Evolutionary conservation across 805 yeast species (phyloP).

Genomic region (Metschnikowia drakensbergensis): DNA sequence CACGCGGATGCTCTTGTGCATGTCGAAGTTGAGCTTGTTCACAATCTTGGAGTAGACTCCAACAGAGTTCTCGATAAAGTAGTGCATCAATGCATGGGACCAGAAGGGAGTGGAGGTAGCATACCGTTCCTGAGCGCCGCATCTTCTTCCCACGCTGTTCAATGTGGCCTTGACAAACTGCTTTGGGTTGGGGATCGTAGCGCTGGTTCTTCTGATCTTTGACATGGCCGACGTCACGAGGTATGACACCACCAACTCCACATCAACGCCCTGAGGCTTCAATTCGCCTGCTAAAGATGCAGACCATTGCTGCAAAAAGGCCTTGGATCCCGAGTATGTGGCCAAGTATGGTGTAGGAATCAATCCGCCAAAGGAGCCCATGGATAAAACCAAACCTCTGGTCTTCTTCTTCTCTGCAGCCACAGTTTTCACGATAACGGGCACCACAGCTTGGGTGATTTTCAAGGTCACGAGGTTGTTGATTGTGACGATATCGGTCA

Average conservation of each 20-base stretch:
- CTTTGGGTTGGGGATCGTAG: slow-evolving; percentile 76
- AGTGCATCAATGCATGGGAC: slow-evolving; percentile 91
- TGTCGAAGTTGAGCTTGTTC: slow-evolving; percentile 59
- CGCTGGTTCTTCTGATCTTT: slow-evolving; percentile 74
- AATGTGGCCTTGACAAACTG: slow-evolving; percentile 73
- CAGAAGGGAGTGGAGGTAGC: slow-evolving; percentile 90
- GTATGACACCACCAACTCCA: slow-evolving; percentile 79
- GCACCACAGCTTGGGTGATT: slow-evolving; percentile 76
- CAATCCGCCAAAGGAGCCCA: slow-evolving; percentile 97
- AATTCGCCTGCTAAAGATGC: slow-evolving; percentile 85
- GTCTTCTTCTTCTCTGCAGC: slow-evolving; percentile 33
- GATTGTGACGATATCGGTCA: slow-evolving; percentile 76
- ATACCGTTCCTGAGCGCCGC: slow-evolving; percentile 89
- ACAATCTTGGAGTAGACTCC: slow-evolving; percentile 78
- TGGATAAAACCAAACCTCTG: slow-evolving; percentile 80
- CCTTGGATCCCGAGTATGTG: slow-evolving; percentile 93
- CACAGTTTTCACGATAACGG: slow-evolving; percentile 58
- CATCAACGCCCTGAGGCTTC: slow-evolving; percentile 66
- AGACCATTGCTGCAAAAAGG: slow-evolving; percentile 93
- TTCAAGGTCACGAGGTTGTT: slow-evolving; percentile 82
- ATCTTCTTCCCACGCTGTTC: slow-evolving; percentile 69
- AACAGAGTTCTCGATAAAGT: slow-evolving; percentile 68
- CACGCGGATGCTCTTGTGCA: slow-evolving; percentile 76
- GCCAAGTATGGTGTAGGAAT: slow-evolving; percentile 91
- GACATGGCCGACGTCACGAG: slow-evolving; percentile 95